These are phyloP conservation scores for Cetraspora pellucida DNA, from an alignment of 192 early-diverging fungal species.

Conservation along the genomic window DNA sequence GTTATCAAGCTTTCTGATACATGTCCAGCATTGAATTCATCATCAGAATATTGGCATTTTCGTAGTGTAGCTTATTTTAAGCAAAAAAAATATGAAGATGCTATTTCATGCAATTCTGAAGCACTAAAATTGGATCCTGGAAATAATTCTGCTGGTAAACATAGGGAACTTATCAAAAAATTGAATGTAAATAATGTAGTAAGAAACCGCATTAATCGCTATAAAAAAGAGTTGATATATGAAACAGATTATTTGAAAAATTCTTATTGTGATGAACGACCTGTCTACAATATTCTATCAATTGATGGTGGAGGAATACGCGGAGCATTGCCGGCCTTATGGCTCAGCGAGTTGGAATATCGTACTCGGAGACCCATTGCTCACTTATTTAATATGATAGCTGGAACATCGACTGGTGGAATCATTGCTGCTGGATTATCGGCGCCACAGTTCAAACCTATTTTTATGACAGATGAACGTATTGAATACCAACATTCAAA, in stretches of 20 bases:
- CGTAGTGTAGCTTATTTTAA: background rate
- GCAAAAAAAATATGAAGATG: background rate
- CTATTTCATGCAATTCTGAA: background rate
- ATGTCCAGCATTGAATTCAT: background rate
- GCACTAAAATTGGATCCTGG: background rate
- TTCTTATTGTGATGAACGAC: background rate
- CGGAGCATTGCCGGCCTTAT: conserved; percentile 1
- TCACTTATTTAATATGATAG: conserved; percentile 11
- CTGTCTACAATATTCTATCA: background rate
- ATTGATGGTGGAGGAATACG: conserved; percentile 2
- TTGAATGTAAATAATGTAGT: background rate
- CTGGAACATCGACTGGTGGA: background rate
- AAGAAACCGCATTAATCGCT: background rate
- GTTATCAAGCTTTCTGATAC: background rate
- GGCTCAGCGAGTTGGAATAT: conserved; percentile 2
- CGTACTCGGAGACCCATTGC: conserved; percentile 3
- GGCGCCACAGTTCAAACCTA: background rate
- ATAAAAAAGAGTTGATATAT: background rate
- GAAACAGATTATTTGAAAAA: background rate
- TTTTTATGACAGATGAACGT: too few species aligned
- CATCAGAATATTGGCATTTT: background rate
- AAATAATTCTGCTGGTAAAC: background rate
- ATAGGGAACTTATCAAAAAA: background rate
- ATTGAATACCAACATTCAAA: background rate
- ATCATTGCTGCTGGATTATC: background rate